Evolutionary conservation across 176 grass and related monocot species (phyloP), one percentile per base, ranked within the genome.

Genomic region (Luzula sylvatica): DNA sequence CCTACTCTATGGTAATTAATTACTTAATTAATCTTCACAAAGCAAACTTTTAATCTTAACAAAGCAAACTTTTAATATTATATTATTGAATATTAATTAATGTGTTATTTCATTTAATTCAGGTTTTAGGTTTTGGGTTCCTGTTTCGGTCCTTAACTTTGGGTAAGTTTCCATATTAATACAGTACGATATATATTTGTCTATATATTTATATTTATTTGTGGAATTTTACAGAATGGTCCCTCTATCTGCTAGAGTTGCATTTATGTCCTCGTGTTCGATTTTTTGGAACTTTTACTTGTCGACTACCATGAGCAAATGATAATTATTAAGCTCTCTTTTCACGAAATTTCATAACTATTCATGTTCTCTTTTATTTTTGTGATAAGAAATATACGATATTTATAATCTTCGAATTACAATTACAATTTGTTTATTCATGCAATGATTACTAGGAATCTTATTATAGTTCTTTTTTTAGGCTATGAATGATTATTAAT

Each of bases 71-170:
- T 25, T 15, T 2, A 61, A 18, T 32, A 22, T 67, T 50, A 53
- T 46, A 0, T 61, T 25, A 16, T 48, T 50, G n/a, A 39, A 22
- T 62, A 22, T 15, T n/a, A 49, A 53, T 70, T 21, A 23, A 59
- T 53, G 15, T 73, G 66, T 23, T 65, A 53, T 49, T 35, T 35
- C n/a, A 35, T 35, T 35, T 2, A 35, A 35, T 70, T 41, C 81
- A 98, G 92, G 92, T 18, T 98, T 90, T 58, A 90, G 70, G 58
- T 98, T 98, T 62, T 90, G 92, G 92, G 77, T 98, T 67, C 92
- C 92, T 26, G 92, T 90, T 61, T 76, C 81, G 3, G 19, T 98
- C 41, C 67, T 98, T 61, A 98, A 98, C 61, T 98, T 90, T 40
- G 65, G 85, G 92, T 90, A 82, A 65, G 55, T 52, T 44, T 24